Evolutionary conservation across 176 grass and related monocot genomes (phyloP), one percentile per base, ranked within the genome.

Genomic region (Musa acuminata): DNA sequence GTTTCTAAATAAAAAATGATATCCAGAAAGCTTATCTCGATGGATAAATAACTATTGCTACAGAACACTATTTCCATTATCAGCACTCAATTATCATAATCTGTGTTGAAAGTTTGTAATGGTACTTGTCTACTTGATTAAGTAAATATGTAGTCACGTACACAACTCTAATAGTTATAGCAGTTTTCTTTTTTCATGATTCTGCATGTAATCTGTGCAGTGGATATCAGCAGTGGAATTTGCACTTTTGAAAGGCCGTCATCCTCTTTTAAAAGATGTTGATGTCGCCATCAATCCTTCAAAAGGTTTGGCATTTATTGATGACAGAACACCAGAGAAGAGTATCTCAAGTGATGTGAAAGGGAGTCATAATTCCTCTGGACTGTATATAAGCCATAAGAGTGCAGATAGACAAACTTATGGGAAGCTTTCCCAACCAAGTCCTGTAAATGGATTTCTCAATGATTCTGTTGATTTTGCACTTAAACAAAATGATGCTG

Each of bases 201-300:
- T 11, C 58, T 72, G 24, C 87, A 53, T 84, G 75, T 69, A 9
- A 80, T 82, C 75, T 83, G 75, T 85, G 79, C 78, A 97, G 94
- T 97, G 94, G 94, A 51, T 97, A 27, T 93, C 90, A 78, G 90
- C 87, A 73, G 94, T 89, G 53, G 94, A 97, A 82, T 78, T 97
- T 85, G 83, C 94, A 64, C 82, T 97, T 87, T 77, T 93, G 53
- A 97, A 97, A 83, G 94, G 94, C 72, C 90, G 94, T 23, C 94
- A 97, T 86, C 94, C 94, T 50, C 87, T 97, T 86, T 83, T 93
- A 72, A 86, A 93, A 85, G 90, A 97, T 74, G 80, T 97, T 2
- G 94, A 97, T 71, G 82, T 93, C 43, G 80, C 90, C 49, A 85
- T 97, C 72, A 93, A 88, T 65, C 85, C 94, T 77, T 87, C 94